These are phyloP conservation scores for Acanthamoeba quina DNA, from an alignment of 208 protist species.

Conservation along the genomic window DNA sequence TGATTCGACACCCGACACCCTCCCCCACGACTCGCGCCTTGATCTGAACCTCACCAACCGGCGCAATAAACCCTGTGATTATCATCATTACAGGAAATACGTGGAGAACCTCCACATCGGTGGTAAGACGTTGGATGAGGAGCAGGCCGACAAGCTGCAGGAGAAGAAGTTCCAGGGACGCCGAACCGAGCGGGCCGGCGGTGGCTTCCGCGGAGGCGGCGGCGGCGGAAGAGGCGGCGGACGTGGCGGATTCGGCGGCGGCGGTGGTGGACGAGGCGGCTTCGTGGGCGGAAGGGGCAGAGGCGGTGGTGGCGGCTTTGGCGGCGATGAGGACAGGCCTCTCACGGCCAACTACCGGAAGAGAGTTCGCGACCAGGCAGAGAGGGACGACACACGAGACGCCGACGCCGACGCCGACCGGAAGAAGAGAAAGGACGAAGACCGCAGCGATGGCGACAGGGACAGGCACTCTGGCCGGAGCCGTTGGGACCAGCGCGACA, in stretches of 20 bases:
- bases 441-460: not conserved
- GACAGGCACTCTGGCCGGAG: not conserved
- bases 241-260: not conserved
- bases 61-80: not conserved
- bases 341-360: not conserved
- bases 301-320: not conserved
- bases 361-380: not conserved
- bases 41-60: not conserved
- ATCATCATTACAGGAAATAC: not conserved
- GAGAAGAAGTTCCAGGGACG: slow-evolving; percentile 33
- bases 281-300: not conserved
- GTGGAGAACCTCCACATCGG: not conserved
- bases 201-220: not conserved
- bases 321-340: not conserved
- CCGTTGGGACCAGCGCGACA: not conserved
- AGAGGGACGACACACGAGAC: not conserved
- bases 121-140: slow-evolving; percentile 1
- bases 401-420: not conserved
- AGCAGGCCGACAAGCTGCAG: slow-evolving; percentile 35
- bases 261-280: not conserved
- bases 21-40: too few species aligned
- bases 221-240: not conserved
- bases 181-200: not conserved
- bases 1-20: not conserved
- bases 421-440: not conserved